Conservation (phyloP, 176 grass and related monocot genomes). For the Aegilops longissima region DNA sequence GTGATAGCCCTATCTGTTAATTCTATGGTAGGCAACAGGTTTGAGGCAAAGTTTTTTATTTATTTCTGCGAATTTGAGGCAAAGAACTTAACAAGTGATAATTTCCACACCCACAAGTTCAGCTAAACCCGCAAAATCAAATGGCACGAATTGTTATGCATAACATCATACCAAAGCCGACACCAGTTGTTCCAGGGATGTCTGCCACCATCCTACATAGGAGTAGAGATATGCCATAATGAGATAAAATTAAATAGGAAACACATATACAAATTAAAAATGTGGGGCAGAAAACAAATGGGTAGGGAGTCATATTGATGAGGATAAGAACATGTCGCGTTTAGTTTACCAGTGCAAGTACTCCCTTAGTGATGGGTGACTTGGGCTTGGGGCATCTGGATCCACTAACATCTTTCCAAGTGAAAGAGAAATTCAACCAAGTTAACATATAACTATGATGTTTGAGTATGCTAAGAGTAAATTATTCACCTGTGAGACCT, state of each 20-base stretch:
- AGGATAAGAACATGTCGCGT: neutral
- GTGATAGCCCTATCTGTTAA: neutral
- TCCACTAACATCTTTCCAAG: constrained; percentile 60
- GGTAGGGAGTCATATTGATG: neutral
- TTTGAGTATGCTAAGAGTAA: neutral
- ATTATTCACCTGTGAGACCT: neutral
- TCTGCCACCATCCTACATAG: constrained; percentile 68
- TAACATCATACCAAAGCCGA: constrained; percentile 51
- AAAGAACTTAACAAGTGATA: neutral
- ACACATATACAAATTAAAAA: neutral
- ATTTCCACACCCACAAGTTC: neutral
- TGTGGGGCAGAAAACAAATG: neutral
- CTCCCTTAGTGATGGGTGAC: constrained; percentile 65
- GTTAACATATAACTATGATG: neutral
- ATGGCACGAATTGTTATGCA: neutral
- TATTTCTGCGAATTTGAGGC: neutral
- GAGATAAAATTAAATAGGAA: constrained; percentile 6
- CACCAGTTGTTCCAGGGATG: constrained; percentile 66
- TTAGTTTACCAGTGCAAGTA: constrained; percentile 78
- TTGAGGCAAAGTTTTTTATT: no score
- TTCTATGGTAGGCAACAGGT: neutral
- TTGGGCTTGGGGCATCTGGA: constrained; percentile 77
- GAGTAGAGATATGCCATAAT: constrained; percentile 18
- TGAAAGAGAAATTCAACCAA: neutral
- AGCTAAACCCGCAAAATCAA: neutral